Evolutionary conservation across 2,329 filamentous ascomycete species (phyloP), one percentile per base, ranked within the genome.

Genomic region (Arthrinium puccinioides): DNA sequence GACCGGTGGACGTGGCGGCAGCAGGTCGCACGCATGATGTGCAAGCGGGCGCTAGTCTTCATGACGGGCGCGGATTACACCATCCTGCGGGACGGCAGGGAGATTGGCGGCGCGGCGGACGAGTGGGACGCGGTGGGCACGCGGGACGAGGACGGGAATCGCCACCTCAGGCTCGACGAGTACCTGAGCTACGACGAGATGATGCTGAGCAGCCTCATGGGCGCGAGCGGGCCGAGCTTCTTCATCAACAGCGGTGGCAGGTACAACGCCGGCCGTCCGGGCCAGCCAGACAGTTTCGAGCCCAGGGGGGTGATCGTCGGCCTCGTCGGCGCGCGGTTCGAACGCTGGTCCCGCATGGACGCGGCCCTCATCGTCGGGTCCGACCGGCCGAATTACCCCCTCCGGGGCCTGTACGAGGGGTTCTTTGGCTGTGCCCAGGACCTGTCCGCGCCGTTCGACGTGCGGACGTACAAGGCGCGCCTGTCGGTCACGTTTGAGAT

Each of bases 161-260:
- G 11, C 2, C 15, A 42, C 18, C 26, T 55, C 5, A 32, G 19
- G 9, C 45, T 59, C 1, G 4, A 24, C 3, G 50, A 56, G 0
- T 55, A 55, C 37, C 42, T 60, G 6, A 57, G 51, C 35, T 60
- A 60, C 31, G 57, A 60, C 32, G 56, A 59, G 42, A 59, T 60
- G 6, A 55, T 60, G 55, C 44, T 59, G 6, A 42, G 53, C 7
- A 53, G 52, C 21, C 41, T 60, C 8, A 18, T 59, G 1, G 57
- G 50, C 3, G 52, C 56, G 11, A 57, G 54, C 38, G 45, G 51
- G 2, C 46, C 53, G 0, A 57, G 54, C 29, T 47, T 43, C 20
- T 59, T 59, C 43, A 44, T 57, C 32, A 59, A 60, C 34, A 43
- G 53, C 20, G 55, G 57, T 7, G 16, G 25, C 11, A 50, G 55